A percentile compares a stretch with the other conserved stretches of the same genome.
Evolutionary conservation across 2,329 filamentous ascomycete genomes (phyloP).

Genomic region (Paecilomyces formosus): DNA sequence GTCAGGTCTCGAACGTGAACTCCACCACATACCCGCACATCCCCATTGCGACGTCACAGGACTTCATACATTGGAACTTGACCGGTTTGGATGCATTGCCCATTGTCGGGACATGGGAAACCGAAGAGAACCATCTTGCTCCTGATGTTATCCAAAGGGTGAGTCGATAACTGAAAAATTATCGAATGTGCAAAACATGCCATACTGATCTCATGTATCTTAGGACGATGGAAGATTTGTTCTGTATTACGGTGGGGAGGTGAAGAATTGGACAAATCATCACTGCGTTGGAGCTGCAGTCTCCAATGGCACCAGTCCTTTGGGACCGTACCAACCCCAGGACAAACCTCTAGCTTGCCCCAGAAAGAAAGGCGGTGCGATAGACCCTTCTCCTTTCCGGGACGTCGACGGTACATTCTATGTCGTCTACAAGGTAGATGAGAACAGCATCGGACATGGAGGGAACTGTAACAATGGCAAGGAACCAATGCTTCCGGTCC

Average conservation of each 20-base stretch:
- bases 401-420: constrained; percentile 49
- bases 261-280: constrained; percentile 25
- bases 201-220: not conserved
- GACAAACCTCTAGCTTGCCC: constrained; percentile 46
- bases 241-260: constrained; percentile 50
- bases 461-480: constrained; percentile 38
- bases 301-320: constrained; percentile 16
- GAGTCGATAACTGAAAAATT: constrained; percentile 6
- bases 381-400: constrained; percentile 54
- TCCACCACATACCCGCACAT: constrained; percentile 31
- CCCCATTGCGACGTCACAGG: constrained; percentile 45
- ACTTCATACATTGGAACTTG: constrained; percentile 43
- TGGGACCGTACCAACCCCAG: constrained; percentile 42
- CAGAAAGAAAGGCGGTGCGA: constrained; percentile 48
- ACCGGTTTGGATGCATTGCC: constrained; percentile 46
- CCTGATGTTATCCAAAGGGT: constrained; percentile 49
- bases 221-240: constrained; percentile 43
- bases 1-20: constrained; percentile 10
- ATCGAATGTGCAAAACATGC: not conserved
- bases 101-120: constrained; percentile 44
- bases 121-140: constrained; percentile 49
- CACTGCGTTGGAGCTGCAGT: constrained; percentile 55
- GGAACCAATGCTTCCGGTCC: constrained; percentile 20
- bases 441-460: constrained; percentile 45
- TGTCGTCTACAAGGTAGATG: constrained; percentile 58